phyloP scores from a whole-genome alignment of 345 rosid genomes.

The Cochlearia excelsa region DNA sequence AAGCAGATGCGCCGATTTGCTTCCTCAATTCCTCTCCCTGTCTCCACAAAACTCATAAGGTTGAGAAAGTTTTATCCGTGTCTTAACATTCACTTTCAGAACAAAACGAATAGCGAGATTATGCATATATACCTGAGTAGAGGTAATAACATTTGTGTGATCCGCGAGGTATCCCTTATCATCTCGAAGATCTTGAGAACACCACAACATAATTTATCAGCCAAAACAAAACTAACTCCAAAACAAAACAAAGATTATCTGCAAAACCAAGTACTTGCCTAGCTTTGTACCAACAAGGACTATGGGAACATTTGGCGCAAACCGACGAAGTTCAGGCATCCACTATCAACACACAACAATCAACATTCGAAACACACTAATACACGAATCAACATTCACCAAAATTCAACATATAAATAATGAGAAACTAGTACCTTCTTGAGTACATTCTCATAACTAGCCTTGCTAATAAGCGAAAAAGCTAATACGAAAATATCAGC shows the following conservation, averaged over 20 bases:
- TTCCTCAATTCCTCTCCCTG: conserved; percentile 96
- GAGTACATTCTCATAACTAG: conserved; percentile 93
- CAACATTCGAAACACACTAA: conserved; percentile 13
- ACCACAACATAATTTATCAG: not conserved
- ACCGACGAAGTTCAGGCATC: conserved; percentile 97
- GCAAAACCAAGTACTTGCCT: conserved; percentile 42
- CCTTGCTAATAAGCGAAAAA: conserved; percentile 87
- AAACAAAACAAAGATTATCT: not conserved
- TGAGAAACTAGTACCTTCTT: conserved; percentile 62
- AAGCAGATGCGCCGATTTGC: conserved; percentile 94
- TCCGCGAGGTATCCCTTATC: conserved; percentile 66
- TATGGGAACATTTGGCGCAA: conserved; percentile 93
- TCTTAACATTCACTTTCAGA: not conserved
- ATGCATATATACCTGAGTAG: conserved; percentile 56
- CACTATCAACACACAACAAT: conserved; percentile 53
- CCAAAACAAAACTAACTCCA: not conserved
- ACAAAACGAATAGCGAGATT: not conserved
- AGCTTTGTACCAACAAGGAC: conserved; percentile 96
- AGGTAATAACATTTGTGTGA: conserved; percentile 67
- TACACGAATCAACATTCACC: conserved; percentile 9
- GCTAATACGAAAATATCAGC: conserved; percentile 93
- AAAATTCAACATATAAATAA: not conserved
- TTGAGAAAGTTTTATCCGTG: not conserved
- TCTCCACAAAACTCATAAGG: conserved; percentile 11
- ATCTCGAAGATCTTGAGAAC: conserved; percentile 72